Conservation (phyloP, 2,329 filamentous ascomycete species). For the Diplodia sapinea region DNA sequence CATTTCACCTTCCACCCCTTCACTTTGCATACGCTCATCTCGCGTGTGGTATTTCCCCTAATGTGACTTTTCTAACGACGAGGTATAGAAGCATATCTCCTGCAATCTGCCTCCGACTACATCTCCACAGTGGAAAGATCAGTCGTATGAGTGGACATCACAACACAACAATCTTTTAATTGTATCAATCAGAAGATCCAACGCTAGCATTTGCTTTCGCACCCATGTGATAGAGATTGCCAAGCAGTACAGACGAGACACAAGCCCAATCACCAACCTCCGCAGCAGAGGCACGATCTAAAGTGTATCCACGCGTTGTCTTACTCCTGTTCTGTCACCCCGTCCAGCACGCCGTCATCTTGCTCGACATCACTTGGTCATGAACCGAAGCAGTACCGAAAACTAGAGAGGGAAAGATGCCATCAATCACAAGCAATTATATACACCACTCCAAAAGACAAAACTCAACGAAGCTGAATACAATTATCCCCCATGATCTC, state of each 20-base stretch:
- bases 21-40: background rate
- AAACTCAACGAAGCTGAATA: background rate
- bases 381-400: background rate
- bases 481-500: background rate
- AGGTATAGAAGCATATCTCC: background rate
- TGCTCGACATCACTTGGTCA: background rate
- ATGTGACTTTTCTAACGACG: background rate
- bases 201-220: background rate
- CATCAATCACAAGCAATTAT: background rate
- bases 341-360: background rate
- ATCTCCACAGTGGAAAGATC: background rate
- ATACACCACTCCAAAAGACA: background rate
- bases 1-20: background rate
- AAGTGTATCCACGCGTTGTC: background rate
- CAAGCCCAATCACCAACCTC: background rate
- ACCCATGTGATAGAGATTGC: background rate
- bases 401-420: background rate
- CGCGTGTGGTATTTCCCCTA: background rate
- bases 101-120: background rate
- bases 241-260: background rate
- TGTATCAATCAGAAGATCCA: background rate
- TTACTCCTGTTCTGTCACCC: background rate
- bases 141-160: background rate
- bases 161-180: background rate
- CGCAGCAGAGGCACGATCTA: background rate